A percentile compares a stretch with the other conserved stretches of the same genome.
Conservation (phyloP, 2,329 filamentous ascomycete genomes). For the Coniochaeta ligniaria region DNA sequence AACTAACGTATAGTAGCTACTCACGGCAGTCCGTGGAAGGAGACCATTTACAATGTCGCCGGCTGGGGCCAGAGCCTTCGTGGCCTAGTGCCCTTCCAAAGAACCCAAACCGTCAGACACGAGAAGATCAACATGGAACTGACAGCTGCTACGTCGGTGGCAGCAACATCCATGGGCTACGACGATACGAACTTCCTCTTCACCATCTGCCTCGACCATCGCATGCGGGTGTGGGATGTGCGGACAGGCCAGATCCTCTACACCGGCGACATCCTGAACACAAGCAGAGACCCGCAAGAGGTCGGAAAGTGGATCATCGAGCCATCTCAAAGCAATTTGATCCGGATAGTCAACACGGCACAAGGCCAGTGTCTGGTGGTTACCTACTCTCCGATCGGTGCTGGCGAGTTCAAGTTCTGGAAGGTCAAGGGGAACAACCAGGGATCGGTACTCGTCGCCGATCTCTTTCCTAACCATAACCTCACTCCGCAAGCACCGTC, state of each 20-base stretch:
- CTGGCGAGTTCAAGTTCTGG: conserved; percentile 95
- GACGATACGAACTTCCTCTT: conserved; percentile 52
- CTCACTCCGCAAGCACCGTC: conserved; percentile 64
- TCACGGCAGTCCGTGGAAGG: conserved; percentile 48
- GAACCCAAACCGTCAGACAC: conserved; percentile 55
- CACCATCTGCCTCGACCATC: conserved; percentile 84
- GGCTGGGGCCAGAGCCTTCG: conserved; percentile 63
- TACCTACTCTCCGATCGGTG: conserved; percentile 81
- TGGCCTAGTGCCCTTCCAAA: conserved; percentile 60
- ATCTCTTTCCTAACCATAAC: conserved; percentile 57
- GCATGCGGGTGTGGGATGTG: conserved; percentile 83
- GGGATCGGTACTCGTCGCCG: conserved; percentile 58
- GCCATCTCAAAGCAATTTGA: conserved; percentile 67
- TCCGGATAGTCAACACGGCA: conserved; percentile 60
- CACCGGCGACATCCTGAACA: conserved; percentile 70
- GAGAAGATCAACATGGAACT: conserved; percentile 59
- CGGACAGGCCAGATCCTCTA: conserved; percentile 70
- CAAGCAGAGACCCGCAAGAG: conserved; percentile 59
- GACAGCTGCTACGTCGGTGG: conserved; percentile 58
- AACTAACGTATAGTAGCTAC: conserved; percentile 5
- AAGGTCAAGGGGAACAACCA: conserved; percentile 58
- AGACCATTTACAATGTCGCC: conserved; percentile 66
- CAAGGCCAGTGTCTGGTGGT: conserved; percentile 54
- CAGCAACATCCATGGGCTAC: conserved; percentile 44
- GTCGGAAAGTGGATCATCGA: conserved; percentile 69